Base-by-base conservation (phyloP, 495 filamentous ascomycete species). In the Lasiosphaeria ovina region DNA sequence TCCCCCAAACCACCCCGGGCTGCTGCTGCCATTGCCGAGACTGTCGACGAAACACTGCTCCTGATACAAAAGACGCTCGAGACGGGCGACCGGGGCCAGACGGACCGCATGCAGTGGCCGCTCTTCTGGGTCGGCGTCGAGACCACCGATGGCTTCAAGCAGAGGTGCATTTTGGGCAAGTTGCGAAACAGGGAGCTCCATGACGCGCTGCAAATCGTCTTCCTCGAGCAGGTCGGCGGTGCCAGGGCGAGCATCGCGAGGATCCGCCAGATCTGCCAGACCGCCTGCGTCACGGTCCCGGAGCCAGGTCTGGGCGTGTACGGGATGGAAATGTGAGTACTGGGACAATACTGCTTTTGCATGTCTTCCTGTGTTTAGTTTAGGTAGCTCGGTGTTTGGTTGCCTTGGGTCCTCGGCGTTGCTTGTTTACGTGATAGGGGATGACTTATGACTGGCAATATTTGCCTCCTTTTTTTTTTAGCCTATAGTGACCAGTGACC, bases 71-170 rank as follows among this genome's bases (percentile, higher is more conserved):
- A 75, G 55, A 76, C 75, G 50, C 73, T 74, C 42, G 50, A 71
- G 2, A 65, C 69, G 10, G 72, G 75, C 24, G 72, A 73, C 5
- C 72, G 62, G 34, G 72, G 76, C 1, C 62, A 68, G 54, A 36
- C 75, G 0, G 74, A 74, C 14, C 69, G 79, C 7, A 58, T 81
- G 32, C 76, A 79, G 33, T 79, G 76, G 78, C 75, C 79, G 3
- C 61, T 82, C 0, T 64, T 82, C 44, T 77, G 78, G 74, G 79
- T 74, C 3, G 58, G 72, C 9, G 70, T 82, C 38, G 79, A 82
- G 58, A 77, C 74, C 5, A 65, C 68, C 1, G 72, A 79, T 36
- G 52, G 55, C 1, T 59, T 67, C 3, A 72, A 78, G n/a, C 76
- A 69, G 12, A 63, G 62, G 3, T 82, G 78, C 76, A 61, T 77